These are phyloP conservation scores for Helotiales sp. DNA, from an alignment of 2,329 filamentous ascomycete species.

Conservation along the genomic window DNA sequence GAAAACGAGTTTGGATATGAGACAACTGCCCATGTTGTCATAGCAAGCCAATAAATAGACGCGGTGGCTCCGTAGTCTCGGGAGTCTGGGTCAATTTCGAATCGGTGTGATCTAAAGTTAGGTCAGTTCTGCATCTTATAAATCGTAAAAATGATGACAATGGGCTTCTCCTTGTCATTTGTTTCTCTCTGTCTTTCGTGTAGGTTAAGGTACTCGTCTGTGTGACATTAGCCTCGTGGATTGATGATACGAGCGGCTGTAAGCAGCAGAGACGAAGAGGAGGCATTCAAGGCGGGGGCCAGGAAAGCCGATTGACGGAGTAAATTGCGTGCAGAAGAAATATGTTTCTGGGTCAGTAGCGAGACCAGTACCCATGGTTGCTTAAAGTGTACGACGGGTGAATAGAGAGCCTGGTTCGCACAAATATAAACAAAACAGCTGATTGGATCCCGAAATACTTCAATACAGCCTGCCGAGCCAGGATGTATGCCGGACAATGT, in stretches of 20 bases:
- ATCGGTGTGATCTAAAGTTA: too few relatives aligned
- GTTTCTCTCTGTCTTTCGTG: too few relatives aligned
- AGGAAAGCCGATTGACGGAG: background rate
- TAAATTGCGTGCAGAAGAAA: background rate
- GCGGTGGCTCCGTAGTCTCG: too few relatives aligned
- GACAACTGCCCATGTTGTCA: too few relatives aligned
- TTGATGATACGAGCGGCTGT: background rate
- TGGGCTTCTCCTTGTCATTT: too few relatives aligned
- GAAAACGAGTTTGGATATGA: too few relatives aligned
- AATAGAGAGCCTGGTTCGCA: background rate
- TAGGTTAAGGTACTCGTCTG: background rate
- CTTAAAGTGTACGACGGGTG: background rate
- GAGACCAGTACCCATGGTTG: background rate
- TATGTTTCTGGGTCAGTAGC: background rate
- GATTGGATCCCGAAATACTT: background rate
- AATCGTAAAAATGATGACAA: too few relatives aligned
- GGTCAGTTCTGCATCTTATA: too few relatives aligned
- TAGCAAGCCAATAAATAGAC: too few relatives aligned
- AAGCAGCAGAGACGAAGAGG: background rate
- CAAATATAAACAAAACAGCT: background rate
- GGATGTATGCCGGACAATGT: too few relatives aligned
- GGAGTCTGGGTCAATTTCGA: too few relatives aligned
- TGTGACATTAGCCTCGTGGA: background rate
- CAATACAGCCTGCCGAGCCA: background rate
- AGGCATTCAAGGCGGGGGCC: too few relatives aligned